Conservation (phyloP, 495 filamentous ascomycete genomes). For the Aspergillus egyptiacus region DNA sequence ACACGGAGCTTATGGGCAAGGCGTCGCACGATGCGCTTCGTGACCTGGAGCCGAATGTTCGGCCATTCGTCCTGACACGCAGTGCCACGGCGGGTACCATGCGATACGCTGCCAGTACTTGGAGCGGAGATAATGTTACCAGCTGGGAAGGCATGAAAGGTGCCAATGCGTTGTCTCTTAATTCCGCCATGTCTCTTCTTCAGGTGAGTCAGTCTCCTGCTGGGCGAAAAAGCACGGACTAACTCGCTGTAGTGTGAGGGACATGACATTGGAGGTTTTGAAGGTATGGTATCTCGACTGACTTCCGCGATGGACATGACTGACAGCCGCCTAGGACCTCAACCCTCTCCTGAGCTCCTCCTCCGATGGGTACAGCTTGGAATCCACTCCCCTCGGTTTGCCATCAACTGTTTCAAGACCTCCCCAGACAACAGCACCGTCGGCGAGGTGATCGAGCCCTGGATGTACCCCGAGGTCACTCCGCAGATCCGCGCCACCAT, state of each 20-base stretch:
- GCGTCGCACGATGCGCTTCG: conserved; percentile 58
- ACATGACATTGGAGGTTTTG: conserved; percentile 68
- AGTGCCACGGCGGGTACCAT: conserved; percentile 64
- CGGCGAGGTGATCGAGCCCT: conserved; percentile 66
- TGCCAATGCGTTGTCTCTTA: conserved; percentile 58
- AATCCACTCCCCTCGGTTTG: conserved; percentile 60
- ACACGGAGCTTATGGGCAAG: conserved; percentile 62
- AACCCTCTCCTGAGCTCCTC: conserved; percentile 61
- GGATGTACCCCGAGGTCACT: conserved; percentile 62
- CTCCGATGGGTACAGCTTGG: conserved; percentile 67
- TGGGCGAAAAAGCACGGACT: neutral
- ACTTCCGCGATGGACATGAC: neutral
- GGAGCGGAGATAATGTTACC: conserved; percentile 62
- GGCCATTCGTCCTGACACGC: conserved; percentile 61
- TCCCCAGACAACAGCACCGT: conserved; percentile 51
- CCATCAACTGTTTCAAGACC: conserved; percentile 73
- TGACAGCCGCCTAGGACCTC: conserved; percentile 41
- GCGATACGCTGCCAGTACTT: conserved; percentile 59
- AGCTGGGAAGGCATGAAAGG: conserved; percentile 66
- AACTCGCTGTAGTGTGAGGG: conserved; percentile 48
- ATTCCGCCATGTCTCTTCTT: conserved; percentile 58
- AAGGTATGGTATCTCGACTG: conserved; percentile 23
- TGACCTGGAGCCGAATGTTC: conserved; percentile 45
- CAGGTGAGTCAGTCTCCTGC: conserved; percentile 9
- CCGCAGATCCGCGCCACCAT: conserved; percentile 55